These are phyloP conservation scores for Phytopythium vexans DNA, from an alignment of 352 stramenopile genomes.

Conservation along the genomic window DNA sequence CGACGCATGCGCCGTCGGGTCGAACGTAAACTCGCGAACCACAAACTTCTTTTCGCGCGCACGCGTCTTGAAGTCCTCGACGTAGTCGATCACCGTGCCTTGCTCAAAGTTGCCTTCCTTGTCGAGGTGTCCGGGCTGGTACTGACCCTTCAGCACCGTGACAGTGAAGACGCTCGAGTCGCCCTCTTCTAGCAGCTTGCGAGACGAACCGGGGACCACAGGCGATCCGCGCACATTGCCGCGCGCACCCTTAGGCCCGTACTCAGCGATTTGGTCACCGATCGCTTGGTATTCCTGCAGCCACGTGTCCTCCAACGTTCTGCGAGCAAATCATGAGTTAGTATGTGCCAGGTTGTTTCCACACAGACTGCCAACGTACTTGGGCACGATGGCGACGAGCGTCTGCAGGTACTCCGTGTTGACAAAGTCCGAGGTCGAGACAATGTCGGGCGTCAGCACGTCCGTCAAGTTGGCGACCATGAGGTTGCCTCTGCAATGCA, in stretches of 20 bases:
- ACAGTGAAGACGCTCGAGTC: conserved; percentile 94
- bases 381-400: conserved; percentile 93
- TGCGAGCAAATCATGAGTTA: conserved; percentile 7
- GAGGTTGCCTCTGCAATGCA: conserved; percentile 80
- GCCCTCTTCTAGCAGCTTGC: conserved; percentile 90
- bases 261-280: conserved; percentile 86
- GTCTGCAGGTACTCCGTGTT: conserved; percentile 98
- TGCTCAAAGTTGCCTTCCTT: conserved; percentile 89
- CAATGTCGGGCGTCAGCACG: conserved; percentile 88
- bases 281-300: conserved; percentile 87
- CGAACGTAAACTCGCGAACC: conserved; percentile 91
- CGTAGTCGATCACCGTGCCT: conserved; percentile 92
- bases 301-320: conserved; percentile 88
- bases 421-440: conserved; percentile 89
- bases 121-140: conserved; percentile 82
- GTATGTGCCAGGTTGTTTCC: too few relatives aligned
- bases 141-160: conserved; percentile 95
- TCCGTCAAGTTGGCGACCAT: conserved; percentile 95
- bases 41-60: conserved; percentile 94
- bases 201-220: conserved; percentile 92
- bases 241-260: conserved; percentile 88
- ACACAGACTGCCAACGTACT: conserved; percentile 27
- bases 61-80: conserved; percentile 92
- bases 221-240: conserved; percentile 92
- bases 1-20: conserved; percentile 83